These are phyloP conservation scores for Fonsecaea erecta DNA, from an alignment of 2,329 filamentous ascomycete genomes.

Conservation along the genomic window DNA sequence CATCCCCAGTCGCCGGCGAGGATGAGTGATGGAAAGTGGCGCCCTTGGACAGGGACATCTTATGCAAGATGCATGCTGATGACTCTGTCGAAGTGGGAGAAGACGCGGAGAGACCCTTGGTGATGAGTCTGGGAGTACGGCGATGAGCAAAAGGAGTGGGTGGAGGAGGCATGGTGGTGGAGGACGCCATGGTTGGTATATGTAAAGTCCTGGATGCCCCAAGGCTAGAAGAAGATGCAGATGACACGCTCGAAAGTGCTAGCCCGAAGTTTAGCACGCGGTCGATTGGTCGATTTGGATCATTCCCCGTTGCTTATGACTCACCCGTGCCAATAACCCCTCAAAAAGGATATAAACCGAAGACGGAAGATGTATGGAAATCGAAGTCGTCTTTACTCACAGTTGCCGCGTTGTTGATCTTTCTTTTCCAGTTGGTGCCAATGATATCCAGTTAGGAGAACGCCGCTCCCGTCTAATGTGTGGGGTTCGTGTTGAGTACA, in stretches of 20 bases:
- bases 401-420: constrained; percentile 17
- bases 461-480: constrained; percentile 7
- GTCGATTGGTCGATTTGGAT: constrained; percentile 29
- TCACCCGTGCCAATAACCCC: constrained; percentile 27
- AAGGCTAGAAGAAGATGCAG: constrained; percentile 28
- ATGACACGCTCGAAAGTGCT: constrained; percentile 32
- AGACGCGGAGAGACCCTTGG: constrained; percentile 32
- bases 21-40: constrained; percentile 64
- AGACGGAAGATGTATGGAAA: constrained; percentile 21
- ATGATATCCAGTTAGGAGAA: not conserved
- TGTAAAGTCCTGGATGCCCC: constrained; percentile 26
- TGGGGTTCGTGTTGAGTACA: constrained; percentile 1
- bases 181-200: constrained; percentile 35
- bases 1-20: constrained; percentile 48
- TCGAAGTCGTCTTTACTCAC: constrained; percentile 30
- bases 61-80: constrained; percentile 42
- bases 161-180: constrained; percentile 35
- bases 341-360: constrained; percentile 28
- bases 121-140: constrained; percentile 36
- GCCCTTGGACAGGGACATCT: constrained; percentile 69
- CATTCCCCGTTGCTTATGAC: constrained; percentile 30
- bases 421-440: constrained; percentile 9
- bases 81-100: constrained; percentile 36
- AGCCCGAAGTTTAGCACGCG: constrained; percentile 30
- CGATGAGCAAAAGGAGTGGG: constrained; percentile 38